Percentiles rank a stretch among this genome's conserved stretches.
These are phyloP conservation scores for Calvatia gigantea DNA, from an alignment of 768 basidiomycete species.

Conservation along the genomic window DNA sequence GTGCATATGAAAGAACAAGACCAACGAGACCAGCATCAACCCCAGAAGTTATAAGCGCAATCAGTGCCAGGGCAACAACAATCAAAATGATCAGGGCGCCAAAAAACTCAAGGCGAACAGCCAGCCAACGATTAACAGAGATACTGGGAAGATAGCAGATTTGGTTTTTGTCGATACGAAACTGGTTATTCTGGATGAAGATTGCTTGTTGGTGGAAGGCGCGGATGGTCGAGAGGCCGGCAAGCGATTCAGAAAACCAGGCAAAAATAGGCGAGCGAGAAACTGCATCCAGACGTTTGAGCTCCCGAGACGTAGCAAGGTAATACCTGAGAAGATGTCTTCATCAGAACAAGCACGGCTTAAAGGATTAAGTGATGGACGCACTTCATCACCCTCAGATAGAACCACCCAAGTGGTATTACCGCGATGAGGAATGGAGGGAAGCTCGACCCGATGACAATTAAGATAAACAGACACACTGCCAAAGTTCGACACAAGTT, in stretches of 20 bases:
- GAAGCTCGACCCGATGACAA: constrained; percentile 79
- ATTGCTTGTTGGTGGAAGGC: constrained; percentile 70
- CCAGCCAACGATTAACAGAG: constrained; percentile 80
- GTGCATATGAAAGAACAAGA: constrained; percentile 78
- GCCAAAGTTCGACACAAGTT: constrained; percentile 64
- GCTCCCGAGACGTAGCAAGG: constrained; percentile 79
- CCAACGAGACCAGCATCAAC: constrained; percentile 90
- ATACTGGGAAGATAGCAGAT: constrained; percentile 73
- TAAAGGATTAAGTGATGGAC: constrained; percentile 17
- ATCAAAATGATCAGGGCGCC: constrained; percentile 78
- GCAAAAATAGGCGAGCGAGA: constrained; percentile 91
- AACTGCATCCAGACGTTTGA: constrained; percentile 86
- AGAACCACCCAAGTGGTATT: constrained; percentile 76
- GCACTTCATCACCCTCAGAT: constrained; percentile 76
- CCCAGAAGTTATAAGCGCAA: constrained; percentile 67
- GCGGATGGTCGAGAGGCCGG: constrained; percentile 79
- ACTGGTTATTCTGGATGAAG: constrained; percentile 67
- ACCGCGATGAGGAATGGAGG: constrained; percentile 78
- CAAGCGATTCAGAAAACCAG: constrained; percentile 76
- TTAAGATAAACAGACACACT: constrained; percentile 52
- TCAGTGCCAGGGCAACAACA: constrained; percentile 62
- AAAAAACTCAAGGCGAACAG: constrained; percentile 79
- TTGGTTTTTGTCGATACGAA: constrained; percentile 82
- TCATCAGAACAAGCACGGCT: not conserved
- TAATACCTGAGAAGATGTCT: constrained; percentile 61